Conservation (phyloP, 306 rosid genomes). For the Biancaea sappan region DNA sequence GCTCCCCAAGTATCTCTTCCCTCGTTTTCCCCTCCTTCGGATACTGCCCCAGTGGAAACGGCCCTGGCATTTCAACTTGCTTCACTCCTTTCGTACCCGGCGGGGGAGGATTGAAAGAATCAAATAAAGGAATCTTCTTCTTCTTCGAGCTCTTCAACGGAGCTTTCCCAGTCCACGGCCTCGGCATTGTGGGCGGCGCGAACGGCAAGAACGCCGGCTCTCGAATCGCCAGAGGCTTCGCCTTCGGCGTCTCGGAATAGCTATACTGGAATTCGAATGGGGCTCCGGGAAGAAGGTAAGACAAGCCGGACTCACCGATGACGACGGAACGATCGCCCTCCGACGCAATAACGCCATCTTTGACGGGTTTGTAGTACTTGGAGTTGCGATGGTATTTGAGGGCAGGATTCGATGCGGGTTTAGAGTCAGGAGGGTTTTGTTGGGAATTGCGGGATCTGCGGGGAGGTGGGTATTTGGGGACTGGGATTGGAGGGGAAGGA, state of each 20-base stretch:
- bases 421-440: constrained; percentile 12
- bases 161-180: constrained; percentile 98
- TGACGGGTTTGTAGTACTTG: constrained; percentile 77
- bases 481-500: constrained; percentile 41
- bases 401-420: constrained; percentile 47
- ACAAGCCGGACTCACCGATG: constrained; percentile 81
- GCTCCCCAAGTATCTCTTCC: constrained; percentile 86
- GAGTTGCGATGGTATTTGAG: constrained; percentile 71
- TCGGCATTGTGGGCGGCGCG: constrained; percentile 85
- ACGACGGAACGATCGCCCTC: constrained; percentile 77
- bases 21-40: constrained; percentile 57
- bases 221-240: constrained; percentile 81
- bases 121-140: constrained; percentile 75
- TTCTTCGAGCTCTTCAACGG: constrained; percentile 85
- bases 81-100: constrained; percentile 55
- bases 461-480: constrained; percentile 53
- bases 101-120: constrained; percentile 66
- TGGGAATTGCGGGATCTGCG: constrained; percentile 52
- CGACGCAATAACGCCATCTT: constrained; percentile 51
- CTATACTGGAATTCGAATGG: constrained; percentile 95
- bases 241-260: constrained; percentile 91
- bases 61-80: constrained; percentile 69
- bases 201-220: constrained; percentile 94
- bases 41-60: constrained; percentile 57
- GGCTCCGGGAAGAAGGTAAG: constrained; percentile 87